phyloP scores from a whole-genome alignment of 2,329 filamentous ascomycete species.

The Mycosphaerella sp. region DNA sequence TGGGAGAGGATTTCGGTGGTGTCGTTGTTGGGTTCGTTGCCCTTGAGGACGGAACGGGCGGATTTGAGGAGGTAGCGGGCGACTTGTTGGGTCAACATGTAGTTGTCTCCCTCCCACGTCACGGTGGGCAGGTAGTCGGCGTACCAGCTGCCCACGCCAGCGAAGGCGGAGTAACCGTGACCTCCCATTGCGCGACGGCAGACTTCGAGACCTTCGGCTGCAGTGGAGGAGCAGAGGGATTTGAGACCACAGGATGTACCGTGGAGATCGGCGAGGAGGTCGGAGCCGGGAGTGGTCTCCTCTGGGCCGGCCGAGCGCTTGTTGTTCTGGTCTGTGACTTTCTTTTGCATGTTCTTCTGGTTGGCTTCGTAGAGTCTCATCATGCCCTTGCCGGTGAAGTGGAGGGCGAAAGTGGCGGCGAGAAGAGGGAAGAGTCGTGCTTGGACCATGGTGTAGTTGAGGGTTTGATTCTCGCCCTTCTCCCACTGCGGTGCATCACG shows the following conservation, averaged over 20 bases:
- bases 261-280: slow-evolving; percentile 66
- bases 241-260: slow-evolving; percentile 72
- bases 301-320: slow-evolving; percentile 60
- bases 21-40: slow-evolving; percentile 59
- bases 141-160: slow-evolving; percentile 69
- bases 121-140: slow-evolving; percentile 66
- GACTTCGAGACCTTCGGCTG: slow-evolving; percentile 67
- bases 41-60: slow-evolving; percentile 61
- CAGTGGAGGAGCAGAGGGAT: slow-evolving; percentile 63
- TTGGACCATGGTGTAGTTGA: slow-evolving; percentile 78
- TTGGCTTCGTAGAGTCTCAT: slow-evolving; percentile 66
- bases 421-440: slow-evolving; percentile 65
- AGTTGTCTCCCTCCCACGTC: slow-evolving; percentile 75
- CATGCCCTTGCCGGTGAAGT: slow-evolving; percentile 73
- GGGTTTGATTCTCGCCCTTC: slow-evolving; percentile 62
- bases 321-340: slow-evolving; percentile 38
- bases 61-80: slow-evolving; percentile 71
- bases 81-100: slow-evolving; percentile 76
- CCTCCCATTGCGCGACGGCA: slow-evolving; percentile 71
- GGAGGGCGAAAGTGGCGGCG: slow-evolving; percentile 68
- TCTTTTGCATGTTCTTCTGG: slow-evolving; percentile 56
- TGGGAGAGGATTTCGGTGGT: slow-evolving; percentile 59
- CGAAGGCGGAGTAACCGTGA: slow-evolving; percentile 68
- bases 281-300: slow-evolving; percentile 58
- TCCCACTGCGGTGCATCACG: slow-evolving; percentile 55